phyloP scores from a whole-genome alignment of 2,329 filamentous ascomycete genomes.

The Emergomyces pasteurianus region DNA sequence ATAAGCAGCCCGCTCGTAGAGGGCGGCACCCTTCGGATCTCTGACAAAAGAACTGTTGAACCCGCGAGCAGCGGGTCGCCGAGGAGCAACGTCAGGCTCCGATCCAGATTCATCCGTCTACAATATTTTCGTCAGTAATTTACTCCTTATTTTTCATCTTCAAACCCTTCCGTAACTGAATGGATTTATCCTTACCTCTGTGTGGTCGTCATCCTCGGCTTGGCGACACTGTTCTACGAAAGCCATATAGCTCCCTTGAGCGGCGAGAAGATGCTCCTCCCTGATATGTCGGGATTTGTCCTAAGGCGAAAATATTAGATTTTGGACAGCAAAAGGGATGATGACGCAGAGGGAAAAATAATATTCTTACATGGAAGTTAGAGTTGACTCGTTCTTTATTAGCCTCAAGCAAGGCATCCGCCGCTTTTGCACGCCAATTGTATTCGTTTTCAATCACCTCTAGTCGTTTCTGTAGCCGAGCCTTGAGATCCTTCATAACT shows the following conservation, averaged over 20 bases:
- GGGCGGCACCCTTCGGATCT: slow-evolving; percentile 22
- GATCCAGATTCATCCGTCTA: slow-evolving; percentile 11
- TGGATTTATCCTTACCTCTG: slow-evolving; percentile 18
- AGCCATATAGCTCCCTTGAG: slow-evolving; percentile 28
- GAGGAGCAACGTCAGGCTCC: slow-evolving; percentile 3
- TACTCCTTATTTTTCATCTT: slow-evolving; percentile 1
- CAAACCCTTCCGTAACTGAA: neutral
- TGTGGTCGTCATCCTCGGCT: slow-evolving; percentile 32
- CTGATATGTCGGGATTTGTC: slow-evolving; percentile 18
- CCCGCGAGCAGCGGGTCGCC: slow-evolving; percentile 11
- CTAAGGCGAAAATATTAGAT: slow-evolving; percentile 11
- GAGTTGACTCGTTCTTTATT: slow-evolving; percentile 23
- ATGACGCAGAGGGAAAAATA: neutral
- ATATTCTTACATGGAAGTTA: slow-evolving; percentile 19
- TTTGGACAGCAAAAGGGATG: neutral
- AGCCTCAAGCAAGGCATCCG: slow-evolving; percentile 19
- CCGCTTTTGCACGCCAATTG: slow-evolving; percentile 21
- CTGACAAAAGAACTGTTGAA: slow-evolving; percentile 26
- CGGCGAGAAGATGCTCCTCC: slow-evolving; percentile 29
- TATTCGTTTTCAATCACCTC: slow-evolving; percentile 23
- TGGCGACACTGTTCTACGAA: slow-evolving; percentile 28
- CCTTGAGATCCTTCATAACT: slow-evolving; percentile 22
- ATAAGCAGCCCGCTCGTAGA: slow-evolving; percentile 23
- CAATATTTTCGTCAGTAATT: neutral
- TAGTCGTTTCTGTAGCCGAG: slow-evolving; percentile 17